Evolutionary conservation across 176 grass and related monocot genomes (phyloP).

Genomic region (Triticum urartu): DNA sequence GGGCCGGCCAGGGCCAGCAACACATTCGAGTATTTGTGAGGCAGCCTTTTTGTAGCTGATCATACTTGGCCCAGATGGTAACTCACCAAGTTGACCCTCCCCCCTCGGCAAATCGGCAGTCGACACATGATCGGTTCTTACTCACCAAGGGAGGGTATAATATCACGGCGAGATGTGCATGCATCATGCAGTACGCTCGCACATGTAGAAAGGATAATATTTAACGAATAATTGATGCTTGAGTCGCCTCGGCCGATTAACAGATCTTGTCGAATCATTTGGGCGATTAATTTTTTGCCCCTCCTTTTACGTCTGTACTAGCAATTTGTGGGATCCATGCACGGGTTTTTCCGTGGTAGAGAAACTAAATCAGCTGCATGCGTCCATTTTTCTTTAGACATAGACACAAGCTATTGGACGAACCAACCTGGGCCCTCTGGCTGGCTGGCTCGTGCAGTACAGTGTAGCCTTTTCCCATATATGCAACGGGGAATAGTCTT

Average conservation of each 20-base stretch:
- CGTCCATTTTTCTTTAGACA: background rate
- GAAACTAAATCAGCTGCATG: background rate
- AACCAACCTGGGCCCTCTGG: background rate
- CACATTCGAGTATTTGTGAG: background rate
- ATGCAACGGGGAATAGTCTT: background rate
- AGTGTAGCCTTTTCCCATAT: background rate
- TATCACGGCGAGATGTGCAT: background rate
- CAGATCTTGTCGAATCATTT: background rate
- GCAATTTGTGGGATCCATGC: too few relatives aligned
- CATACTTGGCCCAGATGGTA: background rate
- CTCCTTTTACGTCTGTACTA: too few relatives aligned
- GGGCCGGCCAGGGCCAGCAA: constrained; percentile 5
- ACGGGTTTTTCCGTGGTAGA: background rate
- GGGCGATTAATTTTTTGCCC: too few relatives aligned
- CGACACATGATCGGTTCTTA: constrained; percentile 20
- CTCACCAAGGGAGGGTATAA: background rate
- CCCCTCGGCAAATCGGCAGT: background rate
- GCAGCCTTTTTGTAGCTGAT: background rate
- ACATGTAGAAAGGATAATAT: background rate
- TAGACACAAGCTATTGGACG: background rate
- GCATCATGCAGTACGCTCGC: background rate
- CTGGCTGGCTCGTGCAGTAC: background rate
- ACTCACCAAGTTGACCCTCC: constrained; percentile 17
- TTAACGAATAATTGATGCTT: background rate
- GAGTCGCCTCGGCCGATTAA: background rate